These are phyloP conservation scores for Delonix regia DNA, from an alignment of 306 rosid species.

Conservation along the genomic window DNA sequence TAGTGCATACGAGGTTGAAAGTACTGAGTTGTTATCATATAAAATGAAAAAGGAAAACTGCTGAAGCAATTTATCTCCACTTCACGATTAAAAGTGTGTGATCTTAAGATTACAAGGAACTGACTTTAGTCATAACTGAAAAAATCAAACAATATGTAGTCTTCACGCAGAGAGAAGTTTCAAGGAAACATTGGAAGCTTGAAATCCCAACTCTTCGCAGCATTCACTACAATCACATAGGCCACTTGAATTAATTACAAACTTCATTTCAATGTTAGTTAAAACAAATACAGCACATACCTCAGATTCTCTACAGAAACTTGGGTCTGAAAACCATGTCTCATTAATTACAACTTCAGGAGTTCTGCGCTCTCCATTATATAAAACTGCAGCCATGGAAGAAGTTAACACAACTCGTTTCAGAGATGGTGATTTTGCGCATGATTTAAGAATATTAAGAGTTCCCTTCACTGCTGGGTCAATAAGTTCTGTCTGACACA, in stretches of 20 bases:
- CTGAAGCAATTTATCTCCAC: constrained; percentile 3
- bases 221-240: not conserved
- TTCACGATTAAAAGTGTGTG: not conserved
- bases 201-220: too few species aligned
- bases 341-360: not conserved
- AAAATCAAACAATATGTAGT: not conserved
- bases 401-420: constrained; percentile 26
- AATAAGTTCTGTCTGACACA: not conserved
- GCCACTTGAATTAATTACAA: not conserved
- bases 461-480: constrained; percentile 15
- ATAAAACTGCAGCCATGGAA: not conserved
- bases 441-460: constrained; percentile 16
- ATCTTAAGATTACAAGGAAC: constrained; percentile 6
- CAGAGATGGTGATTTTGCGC: not conserved
- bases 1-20: not conserved
- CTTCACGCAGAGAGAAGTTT: not conserved
- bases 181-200: not conserved
- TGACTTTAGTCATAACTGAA: not conserved
- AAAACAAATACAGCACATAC: not conserved
- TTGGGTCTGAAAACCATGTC: constrained; percentile 7
- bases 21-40: not conserved
- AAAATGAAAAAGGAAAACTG: not conserved
- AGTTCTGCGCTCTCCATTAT: not conserved
- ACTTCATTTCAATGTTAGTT: not conserved
- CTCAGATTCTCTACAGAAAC: not conserved